Conservation (phyloP, 345 rosid species). For the Odontarrhena argentea region DNA sequence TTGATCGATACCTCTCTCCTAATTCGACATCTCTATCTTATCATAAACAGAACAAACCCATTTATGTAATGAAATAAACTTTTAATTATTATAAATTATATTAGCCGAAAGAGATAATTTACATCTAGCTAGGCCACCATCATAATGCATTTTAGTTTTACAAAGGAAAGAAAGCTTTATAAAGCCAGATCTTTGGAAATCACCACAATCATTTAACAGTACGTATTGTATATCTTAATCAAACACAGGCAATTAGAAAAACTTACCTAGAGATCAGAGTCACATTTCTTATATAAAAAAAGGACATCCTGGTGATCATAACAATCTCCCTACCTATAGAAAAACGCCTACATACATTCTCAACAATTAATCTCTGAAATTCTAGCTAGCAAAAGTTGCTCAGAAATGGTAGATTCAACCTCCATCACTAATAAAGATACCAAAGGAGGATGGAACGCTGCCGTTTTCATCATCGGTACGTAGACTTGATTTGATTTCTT, state of each 20-base stretch:
- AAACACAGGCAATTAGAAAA: conserved; percentile 17
- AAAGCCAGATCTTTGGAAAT: conserved; percentile 1
- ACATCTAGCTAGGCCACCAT: neutral
- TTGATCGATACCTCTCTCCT: too few species aligned
- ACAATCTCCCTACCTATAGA: conserved; percentile 1
- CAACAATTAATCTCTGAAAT: neutral
- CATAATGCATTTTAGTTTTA: conserved; percentile 14
- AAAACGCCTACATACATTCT: conserved; percentile 32
- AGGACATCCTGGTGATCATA: conserved; percentile 11
- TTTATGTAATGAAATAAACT: too few species aligned
- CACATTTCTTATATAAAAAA: conserved; percentile 21
- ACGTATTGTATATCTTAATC: neutral
- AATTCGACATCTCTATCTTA: too few species aligned
- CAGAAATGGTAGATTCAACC: conserved; percentile 34
- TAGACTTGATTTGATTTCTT: neutral
- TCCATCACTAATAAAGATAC: conserved; percentile 13
- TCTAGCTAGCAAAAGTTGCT: conserved; percentile 10
- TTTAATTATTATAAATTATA: too few species aligned
- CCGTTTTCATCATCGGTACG: conserved; percentile 77
- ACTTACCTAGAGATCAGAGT: conserved; percentile 26
- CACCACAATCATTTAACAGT: conserved; percentile 2
- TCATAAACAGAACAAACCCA: too few species aligned
- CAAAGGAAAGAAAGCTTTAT: neutral
- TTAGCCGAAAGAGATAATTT: neutral
- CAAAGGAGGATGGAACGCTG: conserved; percentile 85